Evolutionary conservation across 208 protist genomes (phyloP).

Genomic region (Wallacemonas sp.): DNA sequence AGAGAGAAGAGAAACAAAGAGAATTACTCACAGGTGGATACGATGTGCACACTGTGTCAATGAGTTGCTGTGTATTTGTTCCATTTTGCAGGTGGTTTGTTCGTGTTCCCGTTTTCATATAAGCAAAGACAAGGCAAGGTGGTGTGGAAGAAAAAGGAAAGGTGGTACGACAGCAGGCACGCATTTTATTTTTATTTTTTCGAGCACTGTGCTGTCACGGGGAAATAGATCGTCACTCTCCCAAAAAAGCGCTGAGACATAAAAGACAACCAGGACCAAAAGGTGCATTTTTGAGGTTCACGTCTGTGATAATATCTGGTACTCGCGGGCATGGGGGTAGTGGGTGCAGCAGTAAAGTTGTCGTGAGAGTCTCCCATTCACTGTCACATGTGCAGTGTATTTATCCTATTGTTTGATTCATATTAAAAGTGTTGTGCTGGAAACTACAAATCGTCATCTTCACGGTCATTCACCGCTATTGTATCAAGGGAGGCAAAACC

Average conservation of each 20-base stretch:
- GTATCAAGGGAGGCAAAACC: too few species aligned
- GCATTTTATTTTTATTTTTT: neutral
- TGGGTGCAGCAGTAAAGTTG: too few species aligned
- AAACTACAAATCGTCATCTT: slow-evolving; percentile 18
- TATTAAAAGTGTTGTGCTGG: slow-evolving; percentile 23
- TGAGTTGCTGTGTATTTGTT: neutral
- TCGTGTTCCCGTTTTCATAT: neutral
- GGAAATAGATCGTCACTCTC: slow-evolving; percentile 13
- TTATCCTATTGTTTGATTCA: too few species aligned
- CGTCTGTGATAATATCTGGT: too few species aligned
- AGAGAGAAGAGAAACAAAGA: slow-evolving; percentile 18
- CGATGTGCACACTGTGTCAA: too few species aligned
- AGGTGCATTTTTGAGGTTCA: too few species aligned
- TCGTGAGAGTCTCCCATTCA: too few species aligned
- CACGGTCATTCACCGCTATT: neutral
- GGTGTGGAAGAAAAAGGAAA: neutral
- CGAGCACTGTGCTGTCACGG: neutral
- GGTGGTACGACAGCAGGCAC: neutral
- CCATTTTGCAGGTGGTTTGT: neutral
- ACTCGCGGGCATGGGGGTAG: too few species aligned
- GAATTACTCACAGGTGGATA: neutral
- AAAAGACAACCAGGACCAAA: too few species aligned
- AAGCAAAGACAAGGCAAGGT: too few species aligned
- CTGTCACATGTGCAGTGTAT: too few species aligned
- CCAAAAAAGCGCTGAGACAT: too few species aligned